phyloP scores from a whole-genome alignment of 441 rosid species.

The Eutrema salsugineum region DNA sequence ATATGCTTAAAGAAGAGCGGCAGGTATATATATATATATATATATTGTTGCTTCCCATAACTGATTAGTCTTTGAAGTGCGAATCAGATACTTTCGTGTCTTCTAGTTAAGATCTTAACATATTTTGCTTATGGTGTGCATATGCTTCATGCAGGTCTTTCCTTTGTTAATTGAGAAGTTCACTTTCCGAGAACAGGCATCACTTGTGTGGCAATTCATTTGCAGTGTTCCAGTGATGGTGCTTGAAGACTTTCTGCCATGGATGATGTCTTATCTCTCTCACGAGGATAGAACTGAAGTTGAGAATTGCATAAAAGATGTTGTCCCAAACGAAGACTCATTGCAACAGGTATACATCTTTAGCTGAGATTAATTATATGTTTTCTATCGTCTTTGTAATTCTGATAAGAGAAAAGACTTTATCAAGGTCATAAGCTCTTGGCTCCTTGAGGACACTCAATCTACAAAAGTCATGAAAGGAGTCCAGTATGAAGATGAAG shows the following conservation, averaged over 20 bases:
- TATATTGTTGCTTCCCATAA: neutral
- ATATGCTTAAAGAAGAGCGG: constrained; percentile 97
- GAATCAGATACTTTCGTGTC: neutral
- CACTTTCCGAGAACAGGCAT: constrained; percentile 86
- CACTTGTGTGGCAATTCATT: constrained; percentile 93
- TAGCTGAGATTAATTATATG: constrained; percentile 11
- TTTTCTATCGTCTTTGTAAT: neutral
- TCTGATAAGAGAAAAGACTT: constrained; percentile 26
- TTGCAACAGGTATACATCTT: constrained; percentile 63
- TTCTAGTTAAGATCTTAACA: too few relatives aligned
- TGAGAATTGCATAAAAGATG: constrained; percentile 67
- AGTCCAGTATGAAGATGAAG: constrained; percentile 27
- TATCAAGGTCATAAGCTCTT: constrained; percentile 61
- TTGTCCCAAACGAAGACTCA: constrained; percentile 77
- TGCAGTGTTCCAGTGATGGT: constrained; percentile 97
- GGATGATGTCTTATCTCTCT: constrained; percentile 88
- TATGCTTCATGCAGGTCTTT: constrained; percentile 53
- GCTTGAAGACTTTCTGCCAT: constrained; percentile 92
- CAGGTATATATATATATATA: constrained; percentile 46
- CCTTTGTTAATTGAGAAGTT: constrained; percentile 92
- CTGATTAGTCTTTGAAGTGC: neutral
- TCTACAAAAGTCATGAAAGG: constrained; percentile 28
- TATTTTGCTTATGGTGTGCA: neutral
- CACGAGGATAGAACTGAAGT: constrained; percentile 73
- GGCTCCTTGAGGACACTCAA: constrained; percentile 42